Percentiles rank a stretch among this genome's conserved stretches.
phyloP scores from a whole-genome alignment of 148 eudicot species.

The Arbutus unedo region DNA sequence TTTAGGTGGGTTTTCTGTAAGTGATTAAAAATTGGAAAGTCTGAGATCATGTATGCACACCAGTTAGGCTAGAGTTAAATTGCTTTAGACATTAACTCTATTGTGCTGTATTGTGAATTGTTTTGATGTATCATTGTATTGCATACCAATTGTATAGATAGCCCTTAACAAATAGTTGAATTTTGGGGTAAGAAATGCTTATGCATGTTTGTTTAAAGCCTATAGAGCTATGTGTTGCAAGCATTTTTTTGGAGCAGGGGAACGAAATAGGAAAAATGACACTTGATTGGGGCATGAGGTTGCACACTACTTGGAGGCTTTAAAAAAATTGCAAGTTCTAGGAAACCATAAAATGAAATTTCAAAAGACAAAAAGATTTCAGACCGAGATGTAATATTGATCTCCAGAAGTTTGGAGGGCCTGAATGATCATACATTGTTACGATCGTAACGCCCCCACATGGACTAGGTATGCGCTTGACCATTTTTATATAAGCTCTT shows the following conservation, averaged over 20 bases:
- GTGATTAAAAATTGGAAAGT: neutral
- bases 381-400: neutral
- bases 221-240: neutral
- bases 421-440: neutral
- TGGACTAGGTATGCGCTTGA: neutral
- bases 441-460: neutral
- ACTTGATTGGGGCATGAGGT: neutral
- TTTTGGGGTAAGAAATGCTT: neutral
- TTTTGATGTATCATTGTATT: neutral
- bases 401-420: neutral
- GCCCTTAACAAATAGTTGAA: neutral
- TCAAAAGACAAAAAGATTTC: neutral
- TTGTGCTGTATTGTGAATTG: neutral
- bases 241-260: neutral
- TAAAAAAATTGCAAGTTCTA: slow-evolving; percentile 3
- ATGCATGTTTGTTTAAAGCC: neutral
- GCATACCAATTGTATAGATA: neutral
- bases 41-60: neutral
- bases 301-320: neutral
- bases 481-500: neutral
- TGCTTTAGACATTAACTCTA: neutral
- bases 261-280: too few species aligned
- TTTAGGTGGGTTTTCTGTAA: neutral
- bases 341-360: neutral
- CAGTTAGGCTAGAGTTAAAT: neutral